A percentile compares a stretch with the other conserved stretches of the same genome.
phyloP scores from a whole-genome alignment of 73 alveolate genomes.

The Tetrahymena thermophila region DNA sequence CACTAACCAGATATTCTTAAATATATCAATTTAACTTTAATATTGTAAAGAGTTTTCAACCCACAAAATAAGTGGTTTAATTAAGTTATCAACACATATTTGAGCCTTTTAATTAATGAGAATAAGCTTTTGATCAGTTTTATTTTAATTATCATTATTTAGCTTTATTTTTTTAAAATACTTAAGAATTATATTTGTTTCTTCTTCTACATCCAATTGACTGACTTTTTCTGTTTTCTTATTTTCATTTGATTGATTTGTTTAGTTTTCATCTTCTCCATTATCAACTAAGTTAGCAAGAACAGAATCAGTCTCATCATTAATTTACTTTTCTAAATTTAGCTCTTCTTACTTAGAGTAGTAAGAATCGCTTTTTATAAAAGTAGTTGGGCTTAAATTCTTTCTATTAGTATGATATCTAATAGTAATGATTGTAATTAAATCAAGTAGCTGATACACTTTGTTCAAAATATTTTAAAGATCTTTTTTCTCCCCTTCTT shows the following conservation, averaged over 20 bases:
- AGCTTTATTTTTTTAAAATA: not conserved
- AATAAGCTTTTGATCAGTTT: not conserved
- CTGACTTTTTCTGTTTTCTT: not conserved
- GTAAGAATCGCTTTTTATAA: not conserved
- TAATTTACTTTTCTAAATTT: not conserved
- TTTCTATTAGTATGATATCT: not conserved
- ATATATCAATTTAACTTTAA: not conserved
- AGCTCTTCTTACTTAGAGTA: not conserved
- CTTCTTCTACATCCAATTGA: not conserved
- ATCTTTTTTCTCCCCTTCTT: not conserved
- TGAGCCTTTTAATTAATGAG: not conserved
- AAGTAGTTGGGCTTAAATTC: not conserved
- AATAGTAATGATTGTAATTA: not conserved
- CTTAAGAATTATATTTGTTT: not conserved
- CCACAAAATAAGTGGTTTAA: not conserved
- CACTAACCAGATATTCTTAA: not conserved
- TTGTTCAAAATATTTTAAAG: not conserved
- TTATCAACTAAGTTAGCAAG: not conserved
- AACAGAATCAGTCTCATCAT: not conserved
- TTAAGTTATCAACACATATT: not conserved
- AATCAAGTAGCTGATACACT: not conserved
- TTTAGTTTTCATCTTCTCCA: not conserved
- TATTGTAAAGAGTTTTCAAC: not conserved
- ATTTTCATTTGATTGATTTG: not conserved
- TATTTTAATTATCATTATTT: not conserved